phyloP scores from a whole-genome alignment of 441 rosid genomes.

The Lepidium campestre region DNA sequence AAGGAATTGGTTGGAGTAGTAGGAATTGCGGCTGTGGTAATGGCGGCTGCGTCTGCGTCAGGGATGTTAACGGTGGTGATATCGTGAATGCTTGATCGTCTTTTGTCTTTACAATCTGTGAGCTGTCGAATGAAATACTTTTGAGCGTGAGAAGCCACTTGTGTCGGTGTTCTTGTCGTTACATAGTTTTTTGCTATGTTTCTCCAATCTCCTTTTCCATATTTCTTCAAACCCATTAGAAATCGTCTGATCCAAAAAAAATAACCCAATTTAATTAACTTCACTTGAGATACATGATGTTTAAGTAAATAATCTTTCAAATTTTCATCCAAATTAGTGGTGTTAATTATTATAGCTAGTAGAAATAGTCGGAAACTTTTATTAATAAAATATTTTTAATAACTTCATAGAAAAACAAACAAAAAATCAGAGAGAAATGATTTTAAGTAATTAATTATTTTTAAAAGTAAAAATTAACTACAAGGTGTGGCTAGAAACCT shows the following conservation, averaged over 20 bases:
- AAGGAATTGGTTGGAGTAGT: constrained; percentile 21
- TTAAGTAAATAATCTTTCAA: neutral
- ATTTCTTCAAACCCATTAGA: constrained; percentile 80
- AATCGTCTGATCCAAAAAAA: constrained; percentile 48
- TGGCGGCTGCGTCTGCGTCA: constrained; percentile 32
- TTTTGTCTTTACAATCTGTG: constrained; percentile 81
- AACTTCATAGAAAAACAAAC: neutral
- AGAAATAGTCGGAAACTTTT: neutral
- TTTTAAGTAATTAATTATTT: neutral
- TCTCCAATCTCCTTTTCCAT: constrained; percentile 98
- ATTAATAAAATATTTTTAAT: neutral
- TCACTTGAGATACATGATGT: neutral
- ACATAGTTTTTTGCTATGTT: constrained; percentile 78
- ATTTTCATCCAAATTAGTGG: neutral
- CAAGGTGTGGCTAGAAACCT: neutral
- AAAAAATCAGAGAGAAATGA: neutral
- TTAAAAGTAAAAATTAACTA: neutral
- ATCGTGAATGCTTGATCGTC: constrained; percentile 93
- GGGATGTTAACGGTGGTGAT: constrained; percentile 74
- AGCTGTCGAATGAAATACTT: constrained; percentile 87
- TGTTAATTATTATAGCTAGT: neutral
- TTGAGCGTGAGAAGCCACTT: constrained; percentile 95
- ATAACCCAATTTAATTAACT: neutral
- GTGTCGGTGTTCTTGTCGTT: constrained; percentile 83
- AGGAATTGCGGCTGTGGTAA: constrained; percentile 12